phyloP scores from a whole-genome alignment of 768 basidiomycete species.

The Paxillus ammoniavirescens region DNA sequence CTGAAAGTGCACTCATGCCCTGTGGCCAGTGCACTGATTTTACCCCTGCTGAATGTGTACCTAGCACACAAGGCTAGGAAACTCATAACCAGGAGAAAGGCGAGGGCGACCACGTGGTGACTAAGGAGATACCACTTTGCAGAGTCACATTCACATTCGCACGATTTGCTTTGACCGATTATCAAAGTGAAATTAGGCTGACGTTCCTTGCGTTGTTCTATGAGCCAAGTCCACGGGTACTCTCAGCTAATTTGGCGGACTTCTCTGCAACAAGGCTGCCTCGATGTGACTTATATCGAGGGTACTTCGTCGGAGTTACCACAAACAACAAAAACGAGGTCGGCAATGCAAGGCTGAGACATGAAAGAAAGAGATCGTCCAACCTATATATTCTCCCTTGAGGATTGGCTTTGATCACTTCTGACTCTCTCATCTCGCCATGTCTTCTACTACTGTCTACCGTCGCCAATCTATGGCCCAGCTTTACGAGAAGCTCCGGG shows the following conservation, averaged over 20 bases:
- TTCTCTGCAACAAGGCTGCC: conserved; percentile 33
- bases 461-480: conserved; percentile 37
- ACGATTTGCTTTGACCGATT: conserved; percentile 13
- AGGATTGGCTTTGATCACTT: conserved; percentile 12
- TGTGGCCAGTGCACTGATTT: no score
- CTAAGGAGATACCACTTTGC: conserved; percentile 20
- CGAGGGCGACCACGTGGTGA: neutral
- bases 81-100: no score
- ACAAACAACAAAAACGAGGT: conserved; percentile 41
- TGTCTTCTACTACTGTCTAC: conserved; percentile 30
- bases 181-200: conserved; percentile 4
- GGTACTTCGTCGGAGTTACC: conserved; percentile 36
- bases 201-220: conserved; percentile 10
- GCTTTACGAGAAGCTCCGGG: conserved; percentile 33
- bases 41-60: no score
- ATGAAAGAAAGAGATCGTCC: conserved; percentile 35
- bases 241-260: conserved; percentile 12
- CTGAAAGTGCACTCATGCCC: no score
- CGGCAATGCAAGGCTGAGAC: conserved; percentile 38
- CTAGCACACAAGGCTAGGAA: no score
- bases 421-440: conserved; percentile 16
- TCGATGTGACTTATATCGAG: conserved; percentile 36
- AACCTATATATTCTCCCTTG: conserved; percentile 29
- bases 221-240: conserved; percentile 17
- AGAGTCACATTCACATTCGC: conserved; percentile 35